phyloP scores from a whole-genome alignment of 805 yeast genomes.

The Candida insectalens region DNA sequence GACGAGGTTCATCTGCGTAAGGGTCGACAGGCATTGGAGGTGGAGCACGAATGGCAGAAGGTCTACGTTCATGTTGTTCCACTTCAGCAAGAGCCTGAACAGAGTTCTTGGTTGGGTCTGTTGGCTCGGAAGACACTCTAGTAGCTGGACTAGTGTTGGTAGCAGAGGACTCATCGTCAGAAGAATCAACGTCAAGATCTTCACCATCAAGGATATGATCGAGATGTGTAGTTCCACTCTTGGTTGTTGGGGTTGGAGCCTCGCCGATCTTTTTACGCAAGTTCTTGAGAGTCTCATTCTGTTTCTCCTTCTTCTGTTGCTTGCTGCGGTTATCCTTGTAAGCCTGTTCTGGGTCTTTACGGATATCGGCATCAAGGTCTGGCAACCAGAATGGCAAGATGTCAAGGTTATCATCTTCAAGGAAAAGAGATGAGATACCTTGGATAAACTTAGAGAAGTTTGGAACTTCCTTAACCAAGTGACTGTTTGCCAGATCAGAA shows the following conservation, averaged over 20 bases:
- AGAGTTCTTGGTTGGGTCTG: not conserved
- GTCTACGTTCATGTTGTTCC: not conserved
- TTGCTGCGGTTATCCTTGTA: slow-evolving; percentile 55
- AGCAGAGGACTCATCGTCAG: slow-evolving; percentile 34
- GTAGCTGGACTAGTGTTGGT: slow-evolving; percentile 3
- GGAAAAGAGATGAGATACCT: slow-evolving; percentile 79
- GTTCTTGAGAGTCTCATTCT: slow-evolving; percentile 25
- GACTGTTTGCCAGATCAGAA: slow-evolving; percentile 72
- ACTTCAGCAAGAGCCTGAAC: not conserved
- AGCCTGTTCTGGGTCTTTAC: slow-evolving; percentile 72
- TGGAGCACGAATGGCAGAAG: slow-evolving; percentile 1
- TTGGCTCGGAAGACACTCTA: not conserved
- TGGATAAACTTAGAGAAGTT: slow-evolving; percentile 89
- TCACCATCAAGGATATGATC: slow-evolving; percentile 23
- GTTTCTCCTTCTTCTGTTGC: slow-evolving; percentile 35
- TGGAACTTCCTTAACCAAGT: slow-evolving; percentile 87
- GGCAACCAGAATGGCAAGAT: slow-evolving; percentile 92
- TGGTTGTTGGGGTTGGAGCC: slow-evolving; percentile 24
- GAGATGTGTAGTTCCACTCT: slow-evolving; percentile 18
- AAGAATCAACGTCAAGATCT: slow-evolving; percentile 29
- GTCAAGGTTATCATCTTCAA: slow-evolving; percentile 86
- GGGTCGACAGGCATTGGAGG: slow-evolving; percentile 1
- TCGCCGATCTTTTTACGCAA: slow-evolving; percentile 34
- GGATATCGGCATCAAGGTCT: slow-evolving; percentile 72
- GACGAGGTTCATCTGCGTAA: slow-evolving; percentile 3